Base-by-base conservation (phyloP, 2,329 filamentous ascomycete species). In the Beauveria scarabaeidicola region DNA sequence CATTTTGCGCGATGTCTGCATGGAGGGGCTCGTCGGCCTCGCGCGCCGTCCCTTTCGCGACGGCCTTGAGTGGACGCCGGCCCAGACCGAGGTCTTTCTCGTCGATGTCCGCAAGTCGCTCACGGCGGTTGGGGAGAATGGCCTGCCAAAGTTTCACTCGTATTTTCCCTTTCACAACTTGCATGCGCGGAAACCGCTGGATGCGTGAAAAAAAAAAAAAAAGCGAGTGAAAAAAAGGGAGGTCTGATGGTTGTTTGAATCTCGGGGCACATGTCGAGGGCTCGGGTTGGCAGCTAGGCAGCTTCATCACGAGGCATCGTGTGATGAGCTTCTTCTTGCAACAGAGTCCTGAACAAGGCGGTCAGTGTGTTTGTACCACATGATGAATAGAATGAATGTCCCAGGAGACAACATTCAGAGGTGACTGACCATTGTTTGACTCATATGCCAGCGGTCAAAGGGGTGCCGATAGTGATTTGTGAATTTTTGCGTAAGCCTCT, bases 1-100 rank as follows among this genome's bases (percentile, higher is more conserved):
- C 36, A 72, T 80, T 25, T 65, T 80, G 61, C 70, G 76, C 38
- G 76, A 77, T 27, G 73, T 73, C 4, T 67, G 75, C 56, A 69
- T 75, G 64, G 71, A 72, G 66, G 74, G 74, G 2, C 68, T 78
- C 27, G 66, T 72, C 29, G 75, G 75, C 2, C 62, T 77, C 9
- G 66, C 73, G 9, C 68, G 72, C 48, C 67, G 69, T 25, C 73
- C 75, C 1, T 71, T 78, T 53, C 70, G 71, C 9, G 69, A 73
- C 15, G 74, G 74, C 0, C 67, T 77, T 2, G 63, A 67, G 5
- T 78, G 75, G 75, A 76, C 75, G 0, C 50, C 64, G 27, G 59
- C 74, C 17, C 74, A 77, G 63, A 74, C 76, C 36, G 74, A 77
- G 63, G 73, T 77, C 67, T 75, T 77, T 40, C 69, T 78, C 5